A percentile compares a stretch with the other conserved stretches of the same genome.
Evolutionary conservation across 2,329 filamentous ascomycete species (phyloP).

Genomic region (Penicillium thymicola): DNA sequence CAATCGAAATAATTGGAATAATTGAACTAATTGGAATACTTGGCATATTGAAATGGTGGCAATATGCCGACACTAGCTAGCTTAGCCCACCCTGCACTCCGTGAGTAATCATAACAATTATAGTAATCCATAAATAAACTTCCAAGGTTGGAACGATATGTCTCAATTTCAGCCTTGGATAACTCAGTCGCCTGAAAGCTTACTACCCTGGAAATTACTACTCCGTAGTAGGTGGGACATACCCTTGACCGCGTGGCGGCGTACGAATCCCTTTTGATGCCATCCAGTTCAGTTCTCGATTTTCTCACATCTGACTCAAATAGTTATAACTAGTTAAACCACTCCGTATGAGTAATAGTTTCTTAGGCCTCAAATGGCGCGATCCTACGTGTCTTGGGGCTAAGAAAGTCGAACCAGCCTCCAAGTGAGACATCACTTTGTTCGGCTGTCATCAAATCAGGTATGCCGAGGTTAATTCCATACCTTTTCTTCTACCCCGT

Average conservation of each 20-base stretch:
- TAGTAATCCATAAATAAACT: neutral
- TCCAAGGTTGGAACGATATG: neutral
- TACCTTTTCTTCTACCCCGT: neutral
- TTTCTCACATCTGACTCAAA: neutral
- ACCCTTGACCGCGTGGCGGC: constrained; percentile 16
- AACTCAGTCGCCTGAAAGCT: neutral
- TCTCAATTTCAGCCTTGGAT: neutral
- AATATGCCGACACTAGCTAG: constrained; percentile 3
- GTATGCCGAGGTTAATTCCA: neutral
- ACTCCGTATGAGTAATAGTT: neutral
- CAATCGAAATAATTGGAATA: neutral
- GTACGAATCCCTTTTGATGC: constrained; percentile 11
- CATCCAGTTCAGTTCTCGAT: neutral
- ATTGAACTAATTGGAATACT: neutral
- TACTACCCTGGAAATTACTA: neutral
- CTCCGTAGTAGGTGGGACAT: neutral
- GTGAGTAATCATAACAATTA: neutral
- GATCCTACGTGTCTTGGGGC: constrained; percentile 6
- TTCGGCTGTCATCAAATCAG: neutral
- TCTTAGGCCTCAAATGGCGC: neutral
- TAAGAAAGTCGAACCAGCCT: neutral
- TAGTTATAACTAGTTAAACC: too few species aligned
- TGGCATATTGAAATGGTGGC: neutral
- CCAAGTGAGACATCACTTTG: constrained; percentile 9
- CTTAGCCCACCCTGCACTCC: neutral